Base-by-base conservation (phyloP, 2,329 filamentous ascomycete genomes). In the Trichoderma lentiforme region DNA sequence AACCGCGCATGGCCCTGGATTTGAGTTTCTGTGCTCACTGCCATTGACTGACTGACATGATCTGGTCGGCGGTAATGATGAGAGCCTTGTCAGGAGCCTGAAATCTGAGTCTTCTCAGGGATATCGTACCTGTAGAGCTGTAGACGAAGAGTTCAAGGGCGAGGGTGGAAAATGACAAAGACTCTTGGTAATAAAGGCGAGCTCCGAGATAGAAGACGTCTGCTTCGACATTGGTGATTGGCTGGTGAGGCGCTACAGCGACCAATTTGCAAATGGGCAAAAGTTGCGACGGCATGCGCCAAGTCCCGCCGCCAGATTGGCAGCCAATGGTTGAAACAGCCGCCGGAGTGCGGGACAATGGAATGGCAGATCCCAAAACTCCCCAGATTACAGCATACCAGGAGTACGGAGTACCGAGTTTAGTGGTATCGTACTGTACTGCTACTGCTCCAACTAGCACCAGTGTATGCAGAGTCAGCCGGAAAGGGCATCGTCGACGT, bases 261-360 rank as follows among this genome's bases (percentile, higher is more conserved):
- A 34, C 14, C 12, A 60, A 68, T 18, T n/a, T 21, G 32, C 9
- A 57, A 53, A 60, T 30, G 18, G 34, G 3, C 26, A 32, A 14
- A 32, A 30, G 15, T 11, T 58, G 53, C 53, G 65, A 47, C 65
- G 53, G 65, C 32, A 43, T 57, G 64, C 24, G 65, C 65, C 65
- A 47, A 58, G 56, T 60, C 65, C 65, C 65, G 28, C 53, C 28
- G 18, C 36, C 36, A 68, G 24, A 15, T 39, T 30, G 32, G 24
- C 64, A 58, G n/a, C 65, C 65, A 60, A 68, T 68, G 26, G 53
- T 68, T 34, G 65, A 68, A 68, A 68, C 53, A 68, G 53, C 65
- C 65, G 65, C 65, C 26, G 24, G 26, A 60, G 65, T n/a, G 43
- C 28, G 62, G 62, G 62, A 53, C 43, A 64, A 24, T 51, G 32